Evolutionary conservation across 345 rosid species (phyloP), one percentile per base, ranked within the genome.

Genomic region (sweet orange (Citrus sinensis)): DNA sequence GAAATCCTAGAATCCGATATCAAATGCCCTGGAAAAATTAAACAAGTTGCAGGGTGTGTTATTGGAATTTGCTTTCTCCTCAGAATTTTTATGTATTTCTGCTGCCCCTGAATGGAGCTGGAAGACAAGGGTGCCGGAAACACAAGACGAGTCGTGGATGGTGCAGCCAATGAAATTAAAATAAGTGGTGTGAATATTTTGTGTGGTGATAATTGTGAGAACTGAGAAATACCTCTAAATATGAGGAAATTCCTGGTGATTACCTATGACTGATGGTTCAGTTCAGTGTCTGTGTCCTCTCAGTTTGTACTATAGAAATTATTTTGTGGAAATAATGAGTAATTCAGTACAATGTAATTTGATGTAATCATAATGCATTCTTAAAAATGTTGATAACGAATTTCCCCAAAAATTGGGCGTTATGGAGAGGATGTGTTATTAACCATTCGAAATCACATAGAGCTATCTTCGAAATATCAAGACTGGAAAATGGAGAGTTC

Each of bases 271-370:
- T 54, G 22, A 54, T 55, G 62, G 46, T 10, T 30, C 60, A 22
- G 42, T 20, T 20, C 60, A 32, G 40, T 19, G 25, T 34, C 27
- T 34, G 30, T 0, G 51, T 46, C 51, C 17, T 46, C 17, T 65
- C 42, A 35, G 62, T 75, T 46, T 14, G 35, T 64, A 65, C 4
- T 6, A 75, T 75, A 75, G 62, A 75, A 75, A 63, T 75, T 46
- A 75, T 35, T 63, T 75, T 29, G 58, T 62, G 32, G 27, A 13
- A 37, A 73, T 66, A 66, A 3, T 13, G 7, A 32, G 34, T 32
- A 32, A 9, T 6, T 14, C 16, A 39, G 58, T 72, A 16, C 58
- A n/a, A 56, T 17, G 27, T 58, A 32, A 42, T 27, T 61, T 46
- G 51, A 46, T 13, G 51, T 46, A 46, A 46, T 13, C 17, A 13